phyloP scores from a whole-genome alignment of 2,329 filamentous ascomycete species.

The Diaporthe sp. region DNA sequence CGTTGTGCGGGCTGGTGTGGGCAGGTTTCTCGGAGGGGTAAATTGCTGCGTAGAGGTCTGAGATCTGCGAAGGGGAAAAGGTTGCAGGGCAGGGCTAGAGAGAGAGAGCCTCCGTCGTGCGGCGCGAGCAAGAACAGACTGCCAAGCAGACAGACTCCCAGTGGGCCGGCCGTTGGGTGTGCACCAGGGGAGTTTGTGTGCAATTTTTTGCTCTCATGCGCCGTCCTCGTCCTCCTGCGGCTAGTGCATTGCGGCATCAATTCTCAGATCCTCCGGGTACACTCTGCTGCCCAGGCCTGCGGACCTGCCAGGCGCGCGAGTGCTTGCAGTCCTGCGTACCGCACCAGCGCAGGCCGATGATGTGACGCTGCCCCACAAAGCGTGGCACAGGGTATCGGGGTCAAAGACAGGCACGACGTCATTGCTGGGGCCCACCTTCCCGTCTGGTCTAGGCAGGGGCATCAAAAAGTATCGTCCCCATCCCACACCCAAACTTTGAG shows the following conservation, averaged over 20 bases:
- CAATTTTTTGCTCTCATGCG: conserved; percentile 11
- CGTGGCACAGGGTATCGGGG: conserved; percentile 33
- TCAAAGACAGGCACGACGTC: conserved; percentile 24
- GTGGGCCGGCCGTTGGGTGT: neutral
- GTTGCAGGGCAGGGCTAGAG: conserved; percentile 10
- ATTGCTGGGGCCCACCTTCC: conserved; percentile 22
- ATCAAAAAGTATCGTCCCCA: conserved; percentile 26
- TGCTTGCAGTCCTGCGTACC: conserved; percentile 15
- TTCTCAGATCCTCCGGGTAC: neutral
- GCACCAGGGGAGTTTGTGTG: neutral
- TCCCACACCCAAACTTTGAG: conserved; percentile 8
- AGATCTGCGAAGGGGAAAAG: neutral
- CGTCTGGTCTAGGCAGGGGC: conserved; percentile 26
- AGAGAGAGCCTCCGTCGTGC: conserved; percentile 7
- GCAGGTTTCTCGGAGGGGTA: conserved; percentile 21
- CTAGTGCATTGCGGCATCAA: conserved; percentile 14
- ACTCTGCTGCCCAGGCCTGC: neutral
- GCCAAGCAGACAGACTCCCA: neutral
- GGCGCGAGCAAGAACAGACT: neutral
- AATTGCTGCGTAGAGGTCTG: neutral
- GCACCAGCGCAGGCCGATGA: conserved; percentile 13
- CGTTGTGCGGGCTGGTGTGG: neutral
- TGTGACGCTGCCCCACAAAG: conserved; percentile 30
- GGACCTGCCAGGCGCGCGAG: neutral
- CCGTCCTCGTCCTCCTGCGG: neutral